Conservation (phyloP, 2,329 filamentous ascomycete genomes). For the Herpotrichia juniperi region DNA sequence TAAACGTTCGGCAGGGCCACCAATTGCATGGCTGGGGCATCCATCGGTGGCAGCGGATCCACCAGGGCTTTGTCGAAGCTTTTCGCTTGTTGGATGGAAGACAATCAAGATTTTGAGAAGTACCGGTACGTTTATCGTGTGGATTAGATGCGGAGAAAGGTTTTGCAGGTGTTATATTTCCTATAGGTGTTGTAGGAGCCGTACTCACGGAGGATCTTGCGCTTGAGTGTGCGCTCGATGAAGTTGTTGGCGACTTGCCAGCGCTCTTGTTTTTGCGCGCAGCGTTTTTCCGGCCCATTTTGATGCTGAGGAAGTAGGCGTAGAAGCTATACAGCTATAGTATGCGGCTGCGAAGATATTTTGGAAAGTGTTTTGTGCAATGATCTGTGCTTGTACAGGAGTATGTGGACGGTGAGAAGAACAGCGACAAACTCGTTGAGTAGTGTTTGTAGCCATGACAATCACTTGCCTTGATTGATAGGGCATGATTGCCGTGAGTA, state of each 20-base stretch:
- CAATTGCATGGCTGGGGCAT: conserved; percentile 14
- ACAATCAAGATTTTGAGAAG: background rate
- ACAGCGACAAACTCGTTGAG: background rate
- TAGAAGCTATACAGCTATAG: conserved; percentile 17
- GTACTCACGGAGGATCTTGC: background rate
- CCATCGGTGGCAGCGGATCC: conserved; percentile 2
- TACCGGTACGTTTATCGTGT: background rate
- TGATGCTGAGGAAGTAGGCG: conserved; percentile 18
- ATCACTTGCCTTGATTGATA: background rate
- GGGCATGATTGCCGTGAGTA: background rate
- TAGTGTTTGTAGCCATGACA: background rate
- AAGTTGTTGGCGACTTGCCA: background rate
- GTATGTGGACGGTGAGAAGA: conserved; percentile 7
- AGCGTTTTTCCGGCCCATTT: background rate
- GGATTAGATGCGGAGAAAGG: background rate
- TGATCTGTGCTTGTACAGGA: conserved; percentile 20
- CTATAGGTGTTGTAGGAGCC: background rate
- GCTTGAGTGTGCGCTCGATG: background rate
- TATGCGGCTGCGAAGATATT: conserved; percentile 31
- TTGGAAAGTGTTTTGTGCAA: conserved; percentile 26
- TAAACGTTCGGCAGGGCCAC: conserved; percentile 29
- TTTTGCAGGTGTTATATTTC: background rate
- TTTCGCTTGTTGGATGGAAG: background rate
- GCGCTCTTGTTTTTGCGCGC: conserved; percentile 1
- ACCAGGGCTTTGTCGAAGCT: background rate